Percentiles rank a stretch among this genome's conserved stretches.
These are phyloP conservation scores for Elongisporangium anandrum DNA, from an alignment of 352 stramenopile genomes.

Conservation along the genomic window DNA sequence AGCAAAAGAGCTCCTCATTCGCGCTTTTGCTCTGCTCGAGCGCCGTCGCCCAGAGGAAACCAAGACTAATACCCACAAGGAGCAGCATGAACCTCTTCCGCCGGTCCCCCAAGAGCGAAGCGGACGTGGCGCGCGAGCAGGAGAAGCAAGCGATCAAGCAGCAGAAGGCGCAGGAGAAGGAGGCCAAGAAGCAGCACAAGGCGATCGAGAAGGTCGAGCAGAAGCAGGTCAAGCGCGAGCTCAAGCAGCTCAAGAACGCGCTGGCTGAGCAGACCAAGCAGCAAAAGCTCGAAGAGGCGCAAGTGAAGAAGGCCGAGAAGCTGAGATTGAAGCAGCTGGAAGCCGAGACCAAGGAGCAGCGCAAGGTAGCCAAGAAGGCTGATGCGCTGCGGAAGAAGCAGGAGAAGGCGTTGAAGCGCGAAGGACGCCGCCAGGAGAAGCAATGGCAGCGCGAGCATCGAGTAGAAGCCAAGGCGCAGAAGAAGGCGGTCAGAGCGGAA, in stretches of 20 bases:
- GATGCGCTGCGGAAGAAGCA: constrained; percentile 4
- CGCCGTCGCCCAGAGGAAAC: neutral
- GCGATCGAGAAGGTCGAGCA: constrained; percentile 9
- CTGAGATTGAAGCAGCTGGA: constrained; percentile 11
- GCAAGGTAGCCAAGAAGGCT: constrained; percentile 4
- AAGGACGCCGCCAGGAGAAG: constrained; percentile 5
- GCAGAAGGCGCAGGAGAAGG: constrained; percentile 9
- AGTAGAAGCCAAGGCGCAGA: constrained; percentile 7
- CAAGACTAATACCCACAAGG: neutral
- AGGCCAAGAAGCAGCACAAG: constrained; percentile 19
- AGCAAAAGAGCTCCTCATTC: neutral
- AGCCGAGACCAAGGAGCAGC: constrained; percentile 11
- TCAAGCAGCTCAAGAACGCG: neutral
- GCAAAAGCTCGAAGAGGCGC: constrained; percentile 5
- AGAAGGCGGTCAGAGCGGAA: constrained; percentile 10
- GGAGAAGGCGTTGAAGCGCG: constrained; percentile 2
- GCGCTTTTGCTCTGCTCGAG: neutral
- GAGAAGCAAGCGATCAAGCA: constrained; percentile 12
- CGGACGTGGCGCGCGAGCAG: constrained; percentile 3
- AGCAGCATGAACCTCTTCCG: neutral
- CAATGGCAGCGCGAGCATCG: constrained; percentile 6
- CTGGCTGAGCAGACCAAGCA: neutral
- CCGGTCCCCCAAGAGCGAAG: neutral
- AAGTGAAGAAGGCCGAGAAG: constrained; percentile 13
- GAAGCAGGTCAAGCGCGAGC: constrained; percentile 12